Conservation (phyloP, 495 filamentous ascomycete species). For the Gamarada debralockiae region DNA sequence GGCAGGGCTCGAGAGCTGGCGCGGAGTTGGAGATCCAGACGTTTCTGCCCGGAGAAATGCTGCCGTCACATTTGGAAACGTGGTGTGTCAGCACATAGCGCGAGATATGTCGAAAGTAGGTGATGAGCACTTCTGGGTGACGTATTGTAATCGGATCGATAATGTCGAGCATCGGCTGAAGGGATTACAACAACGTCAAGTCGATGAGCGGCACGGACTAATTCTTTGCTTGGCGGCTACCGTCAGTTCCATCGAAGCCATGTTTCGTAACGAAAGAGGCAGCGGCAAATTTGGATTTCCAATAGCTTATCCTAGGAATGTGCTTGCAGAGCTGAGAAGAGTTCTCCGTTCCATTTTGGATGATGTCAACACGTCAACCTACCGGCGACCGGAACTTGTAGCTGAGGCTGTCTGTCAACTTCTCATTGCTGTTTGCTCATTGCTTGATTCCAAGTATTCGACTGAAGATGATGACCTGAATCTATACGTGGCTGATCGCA, state of each 20-base stretch:
- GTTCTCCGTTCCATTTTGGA: neutral
- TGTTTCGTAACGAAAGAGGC: neutral
- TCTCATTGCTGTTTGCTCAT: conserved; percentile 34
- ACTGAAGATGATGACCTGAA: neutral
- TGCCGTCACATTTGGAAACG: conserved; percentile 59
- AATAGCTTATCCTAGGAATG: neutral
- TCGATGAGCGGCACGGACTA: conserved; percentile 66
- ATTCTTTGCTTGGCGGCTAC: conserved; percentile 51
- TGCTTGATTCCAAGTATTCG: neutral
- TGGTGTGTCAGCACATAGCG: conserved; percentile 25
- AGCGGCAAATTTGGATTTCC: neutral
- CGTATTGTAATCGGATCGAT: neutral
- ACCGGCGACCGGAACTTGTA: conserved; percentile 64
- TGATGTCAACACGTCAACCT: conserved; percentile 22
- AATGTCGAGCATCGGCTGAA: neutral
- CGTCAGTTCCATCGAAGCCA: neutral
- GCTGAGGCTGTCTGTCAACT: conserved; percentile 61
- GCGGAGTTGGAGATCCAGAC: conserved; percentile 78
- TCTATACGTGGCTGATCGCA: no score
- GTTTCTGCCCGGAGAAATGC: conserved; percentile 66
- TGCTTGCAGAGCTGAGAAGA: neutral
- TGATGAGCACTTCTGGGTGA: neutral
- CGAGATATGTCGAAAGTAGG: neutral
- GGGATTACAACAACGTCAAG: conserved; percentile 37
- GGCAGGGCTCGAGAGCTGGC: conserved; percentile 75